Percentiles rank a stretch among this genome's conserved stretches.
Conservation (phyloP, 2,329 filamentous ascomycete species). For the Tolypocladium guangdongense region DNA sequence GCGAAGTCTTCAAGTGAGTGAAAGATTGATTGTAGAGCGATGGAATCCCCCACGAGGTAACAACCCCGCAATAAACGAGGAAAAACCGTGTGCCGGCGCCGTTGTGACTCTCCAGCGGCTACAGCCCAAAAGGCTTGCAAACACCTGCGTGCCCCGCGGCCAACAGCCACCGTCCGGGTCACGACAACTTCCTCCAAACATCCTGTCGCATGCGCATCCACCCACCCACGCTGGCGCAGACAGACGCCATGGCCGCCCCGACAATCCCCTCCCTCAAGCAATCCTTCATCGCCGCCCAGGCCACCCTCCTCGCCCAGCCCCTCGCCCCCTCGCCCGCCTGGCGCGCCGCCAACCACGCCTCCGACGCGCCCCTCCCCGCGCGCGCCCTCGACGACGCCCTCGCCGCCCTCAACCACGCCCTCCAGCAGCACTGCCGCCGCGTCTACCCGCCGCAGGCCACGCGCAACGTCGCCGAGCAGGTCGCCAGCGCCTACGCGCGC, state of each 20-base stretch:
- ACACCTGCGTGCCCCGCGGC: no score
- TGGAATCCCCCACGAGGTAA: no score
- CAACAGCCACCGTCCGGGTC: no score
- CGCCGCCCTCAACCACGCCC: conserved; percentile 45
- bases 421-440: conserved; percentile 54
- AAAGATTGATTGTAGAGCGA: no score
- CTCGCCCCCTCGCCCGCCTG: conserved; percentile 45
- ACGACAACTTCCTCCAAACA: no score
- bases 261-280: conserved; percentile 54
- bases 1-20: no score
- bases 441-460: conserved; percentile 59
- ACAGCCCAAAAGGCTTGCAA: no score
- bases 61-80: no score
- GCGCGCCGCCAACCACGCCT: conserved; percentile 34
- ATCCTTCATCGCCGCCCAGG: conserved; percentile 51
- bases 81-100: no score
- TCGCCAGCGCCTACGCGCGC: conserved; percentile 52
- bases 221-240: no score
- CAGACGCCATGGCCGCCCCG: conserved; percentile 17
- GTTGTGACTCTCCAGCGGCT: no score
- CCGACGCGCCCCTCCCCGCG: conserved; percentile 30
- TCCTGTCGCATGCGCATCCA: no score
- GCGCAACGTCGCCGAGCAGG: conserved; percentile 62
- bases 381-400: conserved; percentile 46
- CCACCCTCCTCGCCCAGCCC: conserved; percentile 49